phyloP scores from a whole-genome alignment of 1,284 basidiomycete genomes.

The Cryptococcus sp. region DNA sequence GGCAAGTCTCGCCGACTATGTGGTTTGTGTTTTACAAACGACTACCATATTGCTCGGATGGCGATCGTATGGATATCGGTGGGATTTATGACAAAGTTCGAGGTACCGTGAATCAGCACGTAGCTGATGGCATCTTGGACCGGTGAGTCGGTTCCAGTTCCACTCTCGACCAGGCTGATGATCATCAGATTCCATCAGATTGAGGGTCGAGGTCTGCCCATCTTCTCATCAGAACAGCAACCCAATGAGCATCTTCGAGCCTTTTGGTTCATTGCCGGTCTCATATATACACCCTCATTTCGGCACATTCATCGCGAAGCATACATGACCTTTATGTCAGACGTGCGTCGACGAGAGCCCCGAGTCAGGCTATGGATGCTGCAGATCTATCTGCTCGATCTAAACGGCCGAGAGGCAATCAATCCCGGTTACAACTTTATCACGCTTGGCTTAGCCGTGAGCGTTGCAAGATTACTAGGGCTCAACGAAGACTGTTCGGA shows the following conservation, averaged over 20 bases:
- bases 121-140: too few species aligned
- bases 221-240: conserved; percentile 9
- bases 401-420: conserved; percentile 26
- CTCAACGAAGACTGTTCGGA: conserved; percentile 31
- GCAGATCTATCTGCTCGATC: conserved; percentile 25
- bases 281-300: conserved; percentile 7
- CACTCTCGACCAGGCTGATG: too few species aligned
- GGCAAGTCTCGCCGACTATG: conserved; percentile 2
- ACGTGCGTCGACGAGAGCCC: conserved; percentile 15
- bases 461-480: conserved; percentile 21
- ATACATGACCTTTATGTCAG: conserved; percentile 5
- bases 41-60: conserved; percentile 9
- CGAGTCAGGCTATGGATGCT: conserved; percentile 28
- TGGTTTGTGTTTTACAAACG: conserved; percentile 11
- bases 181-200: conserved; percentile 14
- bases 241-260: too few species aligned
- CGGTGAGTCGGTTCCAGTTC: too few species aligned
- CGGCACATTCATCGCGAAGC: conserved; percentile 8
- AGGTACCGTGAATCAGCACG: too few species aligned
- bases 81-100: background rate
- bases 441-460: conserved; percentile 18
- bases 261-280: conserved; percentile 1
- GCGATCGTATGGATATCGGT: background rate
- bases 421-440: conserved; percentile 29
- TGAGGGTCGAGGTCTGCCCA: conserved; percentile 19